phyloP scores from a whole-genome alignment of 1,284 basidiomycete species.

The Butyriboletus appendiculatus region DNA sequence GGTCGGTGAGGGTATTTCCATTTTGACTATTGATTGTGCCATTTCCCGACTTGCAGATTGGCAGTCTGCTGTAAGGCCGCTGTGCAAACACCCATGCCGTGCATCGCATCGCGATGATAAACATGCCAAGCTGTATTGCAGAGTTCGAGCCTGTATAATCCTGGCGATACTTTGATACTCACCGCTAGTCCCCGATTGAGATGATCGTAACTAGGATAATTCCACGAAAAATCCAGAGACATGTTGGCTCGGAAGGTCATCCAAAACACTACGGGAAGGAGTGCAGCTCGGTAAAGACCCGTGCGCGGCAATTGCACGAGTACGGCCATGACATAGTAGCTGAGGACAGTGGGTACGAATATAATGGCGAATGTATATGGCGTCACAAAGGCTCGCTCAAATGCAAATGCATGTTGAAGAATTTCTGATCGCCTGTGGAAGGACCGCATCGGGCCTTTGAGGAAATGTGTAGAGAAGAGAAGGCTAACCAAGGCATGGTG shows the following conservation, averaged over 20 bases:
- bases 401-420: conserved; percentile 10
- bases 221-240: conserved; percentile 27
- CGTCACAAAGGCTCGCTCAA: conserved; percentile 22
- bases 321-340: conserved; percentile 32
- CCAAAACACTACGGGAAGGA: conserved; percentile 30
- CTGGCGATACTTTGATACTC: neutral
- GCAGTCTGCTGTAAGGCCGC: conserved; percentile 18
- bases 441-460: conserved; percentile 3
- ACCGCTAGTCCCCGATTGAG: conserved; percentile 31
- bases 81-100: conserved; percentile 21
- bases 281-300: conserved; percentile 17
- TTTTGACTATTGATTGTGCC: neutral
- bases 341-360: conserved; percentile 18
- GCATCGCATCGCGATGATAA: conserved; percentile 28
- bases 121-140: conserved; percentile 25
- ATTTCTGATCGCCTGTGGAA: conserved; percentile 9
- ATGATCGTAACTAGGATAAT: conserved; percentile 35
- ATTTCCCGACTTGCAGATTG: conserved; percentile 4
- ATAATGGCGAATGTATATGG: conserved; percentile 21
- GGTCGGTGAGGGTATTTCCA: neutral
- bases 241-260: conserved; percentile 12
- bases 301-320: conserved; percentile 29
- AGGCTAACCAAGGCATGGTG: conserved; percentile 21
- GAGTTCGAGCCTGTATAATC: neutral
- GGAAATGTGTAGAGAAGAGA: neutral